Percentiles rank a stretch among this genome's conserved stretches.
Conservation (phyloP, 768 basidiomycete genomes). For the Sporobolomyces phaffii region DNA sequence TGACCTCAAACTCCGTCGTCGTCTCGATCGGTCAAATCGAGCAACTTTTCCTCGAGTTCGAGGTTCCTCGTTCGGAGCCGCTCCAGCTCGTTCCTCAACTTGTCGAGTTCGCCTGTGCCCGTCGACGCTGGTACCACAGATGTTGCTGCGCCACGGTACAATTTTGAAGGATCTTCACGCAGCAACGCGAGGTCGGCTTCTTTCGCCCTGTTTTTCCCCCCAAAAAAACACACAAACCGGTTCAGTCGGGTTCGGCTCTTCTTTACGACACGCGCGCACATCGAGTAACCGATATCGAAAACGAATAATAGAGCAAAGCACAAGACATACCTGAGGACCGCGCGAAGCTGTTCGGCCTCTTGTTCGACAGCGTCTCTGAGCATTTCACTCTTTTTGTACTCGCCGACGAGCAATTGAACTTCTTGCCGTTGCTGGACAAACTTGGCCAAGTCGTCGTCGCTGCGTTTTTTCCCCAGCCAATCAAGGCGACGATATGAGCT, state of each 20-base stretch:
- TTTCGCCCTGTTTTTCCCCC: not conserved
- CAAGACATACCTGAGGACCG: slow-evolving; percentile 9
- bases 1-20: not conserved
- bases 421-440: slow-evolving; percentile 30
- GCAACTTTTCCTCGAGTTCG: slow-evolving; percentile 29
- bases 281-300: too few species aligned
- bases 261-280: too few species aligned
- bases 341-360: slow-evolving; percentile 3
- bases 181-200: slow-evolving; percentile 15
- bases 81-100: slow-evolving; percentile 21
- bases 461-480: too few species aligned
- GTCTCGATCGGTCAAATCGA: slow-evolving; percentile 8
- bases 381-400: slow-evolving; percentile 31
- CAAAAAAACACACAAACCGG: too few species aligned
- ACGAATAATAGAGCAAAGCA: not conserved
- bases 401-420: slow-evolving; percentile 29
- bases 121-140: not conserved
- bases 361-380: slow-evolving; percentile 21
- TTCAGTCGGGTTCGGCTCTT: too few species aligned
- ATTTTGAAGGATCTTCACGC: not conserved
- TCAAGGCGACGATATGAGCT: not conserved
- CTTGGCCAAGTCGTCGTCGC: slow-evolving; percentile 33
- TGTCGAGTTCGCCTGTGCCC: slow-evolving; percentile 1
- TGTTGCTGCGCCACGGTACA: not conserved
- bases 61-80: slow-evolving; percentile 24